Conservation (phyloP, 2,329 filamentous ascomycete species). For the Penicillium palitans region DNA sequence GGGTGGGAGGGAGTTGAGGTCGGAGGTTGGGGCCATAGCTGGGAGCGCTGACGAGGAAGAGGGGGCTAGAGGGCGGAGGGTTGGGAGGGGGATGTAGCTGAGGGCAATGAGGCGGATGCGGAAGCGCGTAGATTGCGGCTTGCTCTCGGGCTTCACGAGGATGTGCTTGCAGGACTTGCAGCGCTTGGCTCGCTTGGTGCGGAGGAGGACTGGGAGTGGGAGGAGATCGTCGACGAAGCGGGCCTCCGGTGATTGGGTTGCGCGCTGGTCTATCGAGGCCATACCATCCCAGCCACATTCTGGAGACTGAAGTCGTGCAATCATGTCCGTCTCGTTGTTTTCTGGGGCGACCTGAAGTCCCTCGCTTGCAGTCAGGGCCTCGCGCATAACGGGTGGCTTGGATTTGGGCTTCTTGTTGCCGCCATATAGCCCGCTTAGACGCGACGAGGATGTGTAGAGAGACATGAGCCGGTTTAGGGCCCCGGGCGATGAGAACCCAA, state of each 20-base stretch:
- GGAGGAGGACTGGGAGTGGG: slow-evolving; percentile 77
- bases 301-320: slow-evolving; percentile 59
- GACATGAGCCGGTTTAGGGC: slow-evolving; percentile 88
- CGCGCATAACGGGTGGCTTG: slow-evolving; percentile 74
- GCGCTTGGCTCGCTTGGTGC: slow-evolving; percentile 90
- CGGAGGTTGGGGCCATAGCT: slow-evolving; percentile 28
- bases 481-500: slow-evolving; percentile 68
- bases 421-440: slow-evolving; percentile 56
- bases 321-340: slow-evolving; percentile 59
- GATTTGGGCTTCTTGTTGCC: slow-evolving; percentile 64
- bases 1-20: slow-evolving; percentile 51
- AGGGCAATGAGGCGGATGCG: slow-evolving; percentile 87
- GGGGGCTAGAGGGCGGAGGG: slow-evolving; percentile 60
- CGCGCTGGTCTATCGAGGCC: slow-evolving; percentile 53
- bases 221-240: slow-evolving; percentile 73
- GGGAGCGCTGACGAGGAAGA: slow-evolving; percentile 29
- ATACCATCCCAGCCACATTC: slow-evolving; percentile 65
- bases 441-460: slow-evolving; percentile 66
- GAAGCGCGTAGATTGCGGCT: slow-evolving; percentile 84
- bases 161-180: slow-evolving; percentile 93
- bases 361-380: slow-evolving; percentile 69
- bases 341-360: slow-evolving; percentile 66
- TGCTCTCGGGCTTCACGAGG: slow-evolving; percentile 88
- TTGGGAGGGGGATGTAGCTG: slow-evolving; percentile 82
- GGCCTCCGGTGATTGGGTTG: slow-evolving; percentile 51